A percentile compares a stretch with the other conserved stretches of the same genome.
Evolutionary conservation across 2,329 filamentous ascomycete species (phyloP).

Genomic region (Clonostachys rosea): DNA sequence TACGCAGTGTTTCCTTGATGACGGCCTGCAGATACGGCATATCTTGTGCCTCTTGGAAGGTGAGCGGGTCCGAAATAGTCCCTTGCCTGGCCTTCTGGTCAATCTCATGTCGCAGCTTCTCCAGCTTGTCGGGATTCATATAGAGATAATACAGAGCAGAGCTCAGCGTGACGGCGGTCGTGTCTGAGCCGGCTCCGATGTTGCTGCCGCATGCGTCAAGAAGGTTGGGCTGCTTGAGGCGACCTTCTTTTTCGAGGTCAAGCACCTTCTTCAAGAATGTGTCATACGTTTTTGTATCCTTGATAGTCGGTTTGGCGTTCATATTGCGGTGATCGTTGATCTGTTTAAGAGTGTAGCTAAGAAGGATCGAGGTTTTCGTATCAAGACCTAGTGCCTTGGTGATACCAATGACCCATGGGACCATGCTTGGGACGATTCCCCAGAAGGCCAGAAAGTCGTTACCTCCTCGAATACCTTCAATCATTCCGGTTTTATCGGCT

Average conservation of each 20-base stretch:
- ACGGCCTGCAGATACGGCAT: not conserved
- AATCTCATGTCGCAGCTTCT: not conserved
- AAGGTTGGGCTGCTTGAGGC: slow-evolving; percentile 31
- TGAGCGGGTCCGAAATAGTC: not conserved
- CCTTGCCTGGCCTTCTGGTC: not conserved
- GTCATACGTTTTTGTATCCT: slow-evolving; percentile 1
- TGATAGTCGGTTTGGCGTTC: not conserved
- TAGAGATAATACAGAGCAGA: not conserved
- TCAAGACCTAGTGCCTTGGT: too few relatives aligned
- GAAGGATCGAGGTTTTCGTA: slow-evolving; percentile 12
- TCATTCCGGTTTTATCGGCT: slow-evolving; percentile 35
- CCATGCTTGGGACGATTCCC: too few relatives aligned
- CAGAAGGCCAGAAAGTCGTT: slow-evolving; percentile 9
- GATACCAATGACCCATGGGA: too few relatives aligned
- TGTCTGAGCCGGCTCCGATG: not conserved
- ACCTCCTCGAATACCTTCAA: slow-evolving; percentile 16
- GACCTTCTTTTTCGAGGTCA: slow-evolving; percentile 29
- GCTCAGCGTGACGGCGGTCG: not conserved
- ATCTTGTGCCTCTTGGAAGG: not conserved
- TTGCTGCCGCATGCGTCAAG: slow-evolving; percentile 10
- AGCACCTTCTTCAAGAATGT: slow-evolving; percentile 7
- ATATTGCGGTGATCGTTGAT: too few relatives aligned
- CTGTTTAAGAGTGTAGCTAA: slow-evolving; percentile 9
- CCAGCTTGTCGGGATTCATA: not conserved
- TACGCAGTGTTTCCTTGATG: not conserved